Evolutionary conservation across 2,329 filamentous ascomycete genomes (phyloP), one percentile per base, ranked within the genome.

Genomic region (Waltergamsia citrina): DNA sequence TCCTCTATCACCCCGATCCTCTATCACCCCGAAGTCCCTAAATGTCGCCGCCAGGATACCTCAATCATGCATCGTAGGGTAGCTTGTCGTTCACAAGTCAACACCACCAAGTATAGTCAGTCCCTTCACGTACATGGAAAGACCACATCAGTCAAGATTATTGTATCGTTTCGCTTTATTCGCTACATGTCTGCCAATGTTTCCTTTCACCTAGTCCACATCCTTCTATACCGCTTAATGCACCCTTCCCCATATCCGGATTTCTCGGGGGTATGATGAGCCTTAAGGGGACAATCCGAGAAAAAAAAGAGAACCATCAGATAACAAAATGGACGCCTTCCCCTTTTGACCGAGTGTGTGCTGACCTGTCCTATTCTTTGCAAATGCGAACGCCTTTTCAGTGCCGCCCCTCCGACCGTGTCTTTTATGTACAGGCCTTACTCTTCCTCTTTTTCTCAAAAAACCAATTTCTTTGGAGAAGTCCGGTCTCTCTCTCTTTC

Each of bases 331-430:
- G 29, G 29, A 32, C 29, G 29, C 29, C 29, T 8, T 24, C 12
- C 25, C 17, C 17, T 19, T 32, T 11, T 12, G 19, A 32, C 17
- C 29, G 22, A 11, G 22, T n/a, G n/a, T n/a, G n/a, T n/a, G n/a
- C n/a, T n/a, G n/a, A n/a, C n/a, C n/a, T 32, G 29, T 32, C 12
- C 29, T 27, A 6, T n/a, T 27, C 25, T 27, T 27, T 27, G 25
- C 12, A 27, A 32, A 32, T 20, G 29, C 29, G 22, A 32, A 32
- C 29, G 29, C 29, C 29, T 32, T 20, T 14, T 11, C 17, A 11
- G 15, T 32, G 20, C 29, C 29, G 29, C 9, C 29, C 29, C 9
- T n/a, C n/a, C n/a, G n/a, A n/a, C n/a, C n/a, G n/a, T n/a, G n/a
- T n/a, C n/a, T n/a, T n/a, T n/a, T n/a, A n/a, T n/a, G n/a, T n/a